Percentiles rank a stretch among this genome's conserved stretches.
Conservation (phyloP, 345 rosid species). For the Eucalyptus albens region DNA sequence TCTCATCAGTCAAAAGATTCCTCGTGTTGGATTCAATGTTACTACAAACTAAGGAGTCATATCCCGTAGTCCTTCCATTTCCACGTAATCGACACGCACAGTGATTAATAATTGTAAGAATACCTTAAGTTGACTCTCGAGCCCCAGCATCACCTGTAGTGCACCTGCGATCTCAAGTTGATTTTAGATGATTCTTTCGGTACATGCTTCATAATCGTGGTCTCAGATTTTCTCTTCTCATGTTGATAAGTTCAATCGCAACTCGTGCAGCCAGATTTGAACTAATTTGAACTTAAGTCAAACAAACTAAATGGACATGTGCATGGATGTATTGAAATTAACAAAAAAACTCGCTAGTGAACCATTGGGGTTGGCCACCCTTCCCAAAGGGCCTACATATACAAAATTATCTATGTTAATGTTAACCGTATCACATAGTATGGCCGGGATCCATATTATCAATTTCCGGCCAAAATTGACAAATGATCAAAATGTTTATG, state of each 20-base stretch:
- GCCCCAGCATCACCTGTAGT: background rate
- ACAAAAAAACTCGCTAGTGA: background rate
- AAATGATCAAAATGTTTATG: background rate
- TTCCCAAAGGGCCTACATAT: no score
- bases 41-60: background rate
- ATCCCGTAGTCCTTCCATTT: background rate
- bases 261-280: background rate
- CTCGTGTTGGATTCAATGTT: background rate
- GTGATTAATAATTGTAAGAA: no score
- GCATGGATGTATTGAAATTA: background rate
- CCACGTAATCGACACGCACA: background rate
- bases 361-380: no score
- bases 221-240: background rate
- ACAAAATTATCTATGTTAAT: background rate
- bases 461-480: background rate
- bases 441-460: rapidly evolving
- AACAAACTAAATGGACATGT: background rate
- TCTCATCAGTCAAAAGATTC: background rate
- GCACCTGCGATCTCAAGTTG: background rate
- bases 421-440: no score
- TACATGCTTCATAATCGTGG: background rate
- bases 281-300: background rate
- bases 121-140: background rate
- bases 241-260: background rate
- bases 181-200: background rate